Conservation (phyloP, 1,139 yeast genomes). For the Sugiyamaella pinicola region DNA sequence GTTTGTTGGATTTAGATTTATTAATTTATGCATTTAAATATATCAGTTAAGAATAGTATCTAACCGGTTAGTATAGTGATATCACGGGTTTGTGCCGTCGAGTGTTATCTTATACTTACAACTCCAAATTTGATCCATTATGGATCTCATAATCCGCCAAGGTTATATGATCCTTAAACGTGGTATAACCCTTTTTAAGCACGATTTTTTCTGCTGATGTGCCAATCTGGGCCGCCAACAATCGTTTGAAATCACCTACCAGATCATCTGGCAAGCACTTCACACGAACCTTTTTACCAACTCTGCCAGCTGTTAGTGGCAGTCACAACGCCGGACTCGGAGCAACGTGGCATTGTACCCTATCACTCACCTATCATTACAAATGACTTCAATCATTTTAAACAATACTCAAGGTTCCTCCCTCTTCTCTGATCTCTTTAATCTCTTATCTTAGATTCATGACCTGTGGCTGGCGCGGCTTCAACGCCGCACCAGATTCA, state of each 20-base stretch:
- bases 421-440: not conserved
- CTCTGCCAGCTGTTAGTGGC: constrained; percentile 42
- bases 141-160: constrained; percentile 93
- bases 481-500: not conserved
- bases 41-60: constrained; percentile 14
- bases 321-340: not conserved
- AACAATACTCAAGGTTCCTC: not conserved
- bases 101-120: constrained; percentile 49
- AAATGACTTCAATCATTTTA: constrained; percentile 46
- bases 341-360: not conserved
- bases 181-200: constrained; percentile 54
- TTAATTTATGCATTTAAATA: constrained; percentile 6
- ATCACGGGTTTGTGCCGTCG: not conserved
- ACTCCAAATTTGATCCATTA: constrained; percentile 82
- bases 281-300: constrained; percentile 86
- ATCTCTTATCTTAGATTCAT: not conserved
- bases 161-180: constrained; percentile 85
- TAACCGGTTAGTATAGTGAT: not conserved
- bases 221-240: constrained; percentile 81
- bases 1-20: too few relatives aligned
- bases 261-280: constrained; percentile 82
- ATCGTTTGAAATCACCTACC: constrained; percentile 88
- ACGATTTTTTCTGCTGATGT: constrained; percentile 65
- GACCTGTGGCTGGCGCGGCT: not conserved
- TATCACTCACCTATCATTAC: constrained; percentile 45